Evolutionary conservation across 1,284 basidiomycete genomes (phyloP), one percentile per base, ranked within the genome.

Genomic region (Ustilago xerochloae): DNA sequence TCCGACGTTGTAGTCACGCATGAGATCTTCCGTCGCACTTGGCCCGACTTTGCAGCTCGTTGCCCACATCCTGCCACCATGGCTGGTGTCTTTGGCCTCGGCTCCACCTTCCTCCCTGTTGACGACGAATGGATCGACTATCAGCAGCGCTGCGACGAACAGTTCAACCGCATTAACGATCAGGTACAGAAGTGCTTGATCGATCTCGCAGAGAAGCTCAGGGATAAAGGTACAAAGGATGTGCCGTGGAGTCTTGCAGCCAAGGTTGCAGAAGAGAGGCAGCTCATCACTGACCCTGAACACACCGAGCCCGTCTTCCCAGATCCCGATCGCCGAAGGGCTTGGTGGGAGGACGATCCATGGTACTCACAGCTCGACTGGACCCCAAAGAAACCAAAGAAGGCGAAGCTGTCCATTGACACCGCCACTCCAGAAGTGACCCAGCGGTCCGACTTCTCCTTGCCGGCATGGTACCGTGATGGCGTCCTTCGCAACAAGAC

Each of bases 51-150:
- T 83, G 87, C 93, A 38, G 81, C 87, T 20, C 90, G 90, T 1
- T 99, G 96, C 83, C 94, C 95, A 0, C 93, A 92, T 84, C 96
- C 96, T 0, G 94, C 93, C 1, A 93, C 93, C 2, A 95, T 97
- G 80, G 92, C 94, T 0, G 96, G 97, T 9, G 89, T 97, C 18
- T 86, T 97, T 49, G 90, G 90, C 0, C 97, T 99, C 93, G 93
- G 94, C 1, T 94, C 91, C 47, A 91, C 92, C 45, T 93, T 98
- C 76, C 87, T 99, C 36, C 92, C 94, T 0, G 93, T 99, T 39
- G 92, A 98, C 81, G 87, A 93, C 76, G 87, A 89, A 57, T 99
- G 97, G 97, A 89, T 93, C 68, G 85, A 87, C 26, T 99, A 98
- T 85, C 83, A 97, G 24, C 85, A 88, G 35, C 88, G 88, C 13